Base-by-base conservation (phyloP, 2,329 filamentous ascomycete species). In the Trichoderma breve region DNA sequence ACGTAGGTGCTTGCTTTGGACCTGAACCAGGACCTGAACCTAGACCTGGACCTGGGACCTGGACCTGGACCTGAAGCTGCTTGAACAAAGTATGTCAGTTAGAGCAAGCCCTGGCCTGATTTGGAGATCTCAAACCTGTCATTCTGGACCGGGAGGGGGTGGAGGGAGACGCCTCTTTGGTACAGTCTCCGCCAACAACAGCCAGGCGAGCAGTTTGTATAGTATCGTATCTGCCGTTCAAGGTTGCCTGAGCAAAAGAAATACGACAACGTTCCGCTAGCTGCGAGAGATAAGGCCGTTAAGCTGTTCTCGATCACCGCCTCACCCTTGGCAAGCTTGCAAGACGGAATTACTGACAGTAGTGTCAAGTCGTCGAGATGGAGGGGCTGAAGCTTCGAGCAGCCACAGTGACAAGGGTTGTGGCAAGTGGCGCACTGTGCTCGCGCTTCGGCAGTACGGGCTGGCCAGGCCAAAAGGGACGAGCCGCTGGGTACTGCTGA, bases 341-440 rank as follows among this genome's bases (percentile, higher is more conserved):
- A n/a, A n/a, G 6, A 43, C 39, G 39, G 39, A 43, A n/a, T 43
- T n/a, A 18, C 39, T 43, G 39, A 36, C 34, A 36, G 21, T 39
- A 43, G 21, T 51, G 60, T 53, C 12, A 28, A 30, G 39, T 36
- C 3, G 55, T 69, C 26, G 66, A 61, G 34, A 61, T 34, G 66
- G 55, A 69, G 66, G 66, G 66, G 66, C 55, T 69, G 66, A 69
- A 69, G 66, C 66, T 69, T 69, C 9, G 26, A 21, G 39, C 66
- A 69, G 66, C 66, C 66, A 69, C 55, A 69, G 24, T 24, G 36
- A 43, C 66, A 6, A 32, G 66, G 66, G 57, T 51, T 51, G 55
- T 26, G 55, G 39, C 28, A 32, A 36, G 24, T 51, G 8, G 39
- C 47, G 14, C 55, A 69, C 66, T 69, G 66, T 69, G 55, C 57